Evolutionary conservation across 1,284 basidiomycete species (phyloP).

Genomic region (Naganishia sp.): DNA sequence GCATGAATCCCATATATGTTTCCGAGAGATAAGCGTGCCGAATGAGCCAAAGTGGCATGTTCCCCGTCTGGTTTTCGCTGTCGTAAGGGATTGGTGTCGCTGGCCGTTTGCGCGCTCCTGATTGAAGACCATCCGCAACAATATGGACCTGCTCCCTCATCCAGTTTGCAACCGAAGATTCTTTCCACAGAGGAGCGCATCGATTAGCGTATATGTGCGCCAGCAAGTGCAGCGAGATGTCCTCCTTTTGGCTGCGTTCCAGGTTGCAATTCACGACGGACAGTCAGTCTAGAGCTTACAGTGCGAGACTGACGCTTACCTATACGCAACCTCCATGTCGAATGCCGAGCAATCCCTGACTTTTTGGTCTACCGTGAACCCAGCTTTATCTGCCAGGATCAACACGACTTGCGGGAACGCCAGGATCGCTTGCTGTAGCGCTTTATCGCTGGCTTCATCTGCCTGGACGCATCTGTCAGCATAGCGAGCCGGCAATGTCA

Average conservation of each 20-base stretch:
- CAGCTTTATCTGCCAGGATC: constrained; percentile 78
- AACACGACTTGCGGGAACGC: constrained; percentile 78
- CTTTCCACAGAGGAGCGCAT: constrained; percentile 77
- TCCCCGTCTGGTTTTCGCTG: constrained; percentile 43
- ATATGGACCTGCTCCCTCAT: constrained; percentile 59
- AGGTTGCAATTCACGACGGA: constrained; percentile 35
- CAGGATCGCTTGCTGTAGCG: constrained; percentile 69
- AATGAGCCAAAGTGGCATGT: constrained; percentile 34
- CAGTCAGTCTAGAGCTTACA: constrained; percentile 40
- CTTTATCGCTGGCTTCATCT: constrained; percentile 64
- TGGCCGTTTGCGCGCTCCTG: constrained; percentile 46
- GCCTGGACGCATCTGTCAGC: constrained; percentile 47
- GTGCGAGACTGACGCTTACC: constrained; percentile 54
- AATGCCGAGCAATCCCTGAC: constrained; percentile 66
- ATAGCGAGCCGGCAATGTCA: not conserved
- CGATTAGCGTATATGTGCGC: constrained; percentile 82
- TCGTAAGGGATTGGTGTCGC: constrained; percentile 55
- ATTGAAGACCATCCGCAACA: constrained; percentile 39
- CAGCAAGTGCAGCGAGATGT: constrained; percentile 61
- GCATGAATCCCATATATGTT: constrained; percentile 65
- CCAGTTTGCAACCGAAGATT: constrained; percentile 66
- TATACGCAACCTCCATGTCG: constrained; percentile 66
- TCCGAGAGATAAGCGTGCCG: constrained; percentile 34
- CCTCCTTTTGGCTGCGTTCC: constrained; percentile 53
- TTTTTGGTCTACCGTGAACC: constrained; percentile 64